phyloP scores from a whole-genome alignment of 768 basidiomycete genomes.

The Lactarius indigo region DNA sequence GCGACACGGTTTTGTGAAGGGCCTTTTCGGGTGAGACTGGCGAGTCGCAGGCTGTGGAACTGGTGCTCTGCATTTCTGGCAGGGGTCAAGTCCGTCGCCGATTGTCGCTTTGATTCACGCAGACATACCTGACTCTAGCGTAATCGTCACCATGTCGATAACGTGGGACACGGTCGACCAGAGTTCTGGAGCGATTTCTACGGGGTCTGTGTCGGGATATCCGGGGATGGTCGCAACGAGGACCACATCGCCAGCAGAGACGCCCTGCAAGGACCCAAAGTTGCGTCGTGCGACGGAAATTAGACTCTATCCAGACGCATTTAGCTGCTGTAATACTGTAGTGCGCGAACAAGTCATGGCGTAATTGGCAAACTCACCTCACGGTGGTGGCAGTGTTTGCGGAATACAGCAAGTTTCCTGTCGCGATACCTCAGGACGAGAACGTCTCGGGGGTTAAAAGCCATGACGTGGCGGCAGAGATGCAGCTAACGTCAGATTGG shows the following conservation, averaged over 20 bases:
- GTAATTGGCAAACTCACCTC: background rate
- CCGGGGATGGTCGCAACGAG: background rate
- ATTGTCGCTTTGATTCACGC: background rate
- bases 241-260: background rate
- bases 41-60: background rate
- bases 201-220: background rate
- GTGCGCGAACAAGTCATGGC: background rate
- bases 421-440: constrained; percentile 2
- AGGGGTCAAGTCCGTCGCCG: background rate
- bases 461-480: background rate
- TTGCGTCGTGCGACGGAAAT: background rate
- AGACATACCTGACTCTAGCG: constrained; percentile 1
- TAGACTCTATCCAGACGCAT: background rate
- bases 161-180: background rate
- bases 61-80: background rate
- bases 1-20: background rate
- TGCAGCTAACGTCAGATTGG: too few species aligned
- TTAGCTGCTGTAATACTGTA: background rate
- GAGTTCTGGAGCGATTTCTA: background rate
- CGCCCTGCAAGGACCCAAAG: background rate
- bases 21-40: too few species aligned
- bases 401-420: constrained; percentile 2
- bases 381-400: background rate
- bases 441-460: background rate
- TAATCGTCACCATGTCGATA: background rate